These are phyloP conservation scores for Apiotrichum akiyoshidainum DNA, from an alignment of 1,284 basidiomycete genomes.

Conservation along the genomic window DNA sequence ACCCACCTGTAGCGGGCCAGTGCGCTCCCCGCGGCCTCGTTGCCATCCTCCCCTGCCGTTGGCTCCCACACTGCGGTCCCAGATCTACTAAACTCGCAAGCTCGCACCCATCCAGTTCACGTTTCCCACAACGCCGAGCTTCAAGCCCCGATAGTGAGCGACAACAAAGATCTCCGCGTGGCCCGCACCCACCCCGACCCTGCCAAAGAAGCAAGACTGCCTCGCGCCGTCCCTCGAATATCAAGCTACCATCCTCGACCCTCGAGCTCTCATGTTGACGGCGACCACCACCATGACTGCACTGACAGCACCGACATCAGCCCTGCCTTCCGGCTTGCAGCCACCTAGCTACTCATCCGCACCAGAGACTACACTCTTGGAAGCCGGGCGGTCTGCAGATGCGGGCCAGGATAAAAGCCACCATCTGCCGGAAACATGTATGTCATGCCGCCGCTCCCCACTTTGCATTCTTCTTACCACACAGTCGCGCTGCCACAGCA, in stretches of 20 bases:
- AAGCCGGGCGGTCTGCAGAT: neutral
- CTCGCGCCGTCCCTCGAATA: too few species aligned
- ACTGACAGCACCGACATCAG: neutral
- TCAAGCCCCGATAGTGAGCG: too few species aligned
- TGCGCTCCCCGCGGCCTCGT: too few species aligned
- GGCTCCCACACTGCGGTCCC: too few species aligned
- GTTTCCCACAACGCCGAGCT: too few species aligned
- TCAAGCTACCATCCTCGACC: neutral
- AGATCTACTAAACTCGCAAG: too few species aligned
- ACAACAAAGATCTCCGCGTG: too few species aligned
- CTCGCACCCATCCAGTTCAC: too few species aligned
- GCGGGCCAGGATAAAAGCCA: conserved; percentile 1
- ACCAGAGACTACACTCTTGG: neutral
- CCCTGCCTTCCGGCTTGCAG: neutral
- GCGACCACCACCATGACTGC: neutral
- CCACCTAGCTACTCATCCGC: neutral
- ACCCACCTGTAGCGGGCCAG: too few species aligned
- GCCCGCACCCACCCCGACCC: too few species aligned
- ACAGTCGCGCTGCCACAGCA: neutral
- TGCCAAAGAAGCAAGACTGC: too few species aligned
- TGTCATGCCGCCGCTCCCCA: neutral
- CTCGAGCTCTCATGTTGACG: neutral
- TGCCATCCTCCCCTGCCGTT: too few species aligned
- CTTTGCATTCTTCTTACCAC: neutral
- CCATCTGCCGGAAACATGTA: neutral